These are phyloP conservation scores for Fusarium palustre DNA, from an alignment of 2,329 filamentous ascomycete genomes.

Conservation along the genomic window DNA sequence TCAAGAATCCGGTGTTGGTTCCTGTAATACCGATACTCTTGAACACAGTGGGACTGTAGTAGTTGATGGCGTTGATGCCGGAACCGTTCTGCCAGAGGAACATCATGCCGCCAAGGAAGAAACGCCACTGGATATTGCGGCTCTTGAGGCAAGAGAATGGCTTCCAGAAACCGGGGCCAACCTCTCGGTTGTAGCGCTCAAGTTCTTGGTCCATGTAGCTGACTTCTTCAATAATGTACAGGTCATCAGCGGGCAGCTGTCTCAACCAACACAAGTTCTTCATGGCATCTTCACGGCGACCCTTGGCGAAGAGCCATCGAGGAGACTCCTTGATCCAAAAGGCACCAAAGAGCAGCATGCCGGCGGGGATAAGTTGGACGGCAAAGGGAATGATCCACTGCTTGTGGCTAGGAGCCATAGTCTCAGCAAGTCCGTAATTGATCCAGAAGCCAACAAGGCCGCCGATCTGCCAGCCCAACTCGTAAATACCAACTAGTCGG, in stretches of 20 bases:
- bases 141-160: constrained; percentile 70
- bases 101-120: constrained; percentile 79
- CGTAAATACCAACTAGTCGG: constrained; percentile 73
- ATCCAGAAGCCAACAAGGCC: constrained; percentile 74
- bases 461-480: constrained; percentile 73
- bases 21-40: constrained; percentile 61
- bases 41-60: constrained; percentile 65
- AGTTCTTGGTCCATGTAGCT: constrained; percentile 76
- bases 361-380: constrained; percentile 75
- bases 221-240: constrained; percentile 80
- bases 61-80: constrained; percentile 84
- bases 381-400: constrained; percentile 72
- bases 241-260: constrained; percentile 64
- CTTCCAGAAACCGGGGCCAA: constrained; percentile 80
- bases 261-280: constrained; percentile 73
- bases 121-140: constrained; percentile 73
- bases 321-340: constrained; percentile 74
- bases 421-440: constrained; percentile 70
- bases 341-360: constrained; percentile 68
- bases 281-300: constrained; percentile 68
- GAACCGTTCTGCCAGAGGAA: constrained; percentile 83
- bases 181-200: constrained; percentile 70
- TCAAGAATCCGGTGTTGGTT: constrained; percentile 60
- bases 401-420: constrained; percentile 54
- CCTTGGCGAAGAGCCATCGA: constrained; percentile 75